Base-by-base conservation (phyloP, 1,284 basidiomycete genomes). In the Ceratobasidium sp. region DNA sequence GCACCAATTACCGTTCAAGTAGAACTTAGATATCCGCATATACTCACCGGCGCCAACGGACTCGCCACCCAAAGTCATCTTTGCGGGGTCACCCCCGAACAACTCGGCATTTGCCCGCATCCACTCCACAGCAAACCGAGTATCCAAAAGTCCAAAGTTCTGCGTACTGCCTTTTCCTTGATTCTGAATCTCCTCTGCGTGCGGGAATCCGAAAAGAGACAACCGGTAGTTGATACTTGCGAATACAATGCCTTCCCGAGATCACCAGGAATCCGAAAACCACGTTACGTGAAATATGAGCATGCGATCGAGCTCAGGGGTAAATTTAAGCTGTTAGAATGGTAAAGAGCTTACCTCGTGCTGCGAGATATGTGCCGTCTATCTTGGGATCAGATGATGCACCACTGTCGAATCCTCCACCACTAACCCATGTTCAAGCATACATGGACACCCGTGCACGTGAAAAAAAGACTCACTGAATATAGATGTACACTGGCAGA, bases 331-430 rank as follows among this genome's bases (percentile, higher is more conserved):
- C 14, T 36, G 31, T 9, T n/a, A 59, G 19, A 36, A 56, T n/a
- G 22, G 29, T 15, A 31, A 27, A 15, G 29, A 59, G 31, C 56
- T 29, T 9, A 59, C 56, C 56, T 59, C 56, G 22, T 59, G 82
- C 81, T 29, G 84, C 84, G 3, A 85, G 78, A 72, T 81, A 84
- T 8, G 84, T 83, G 8, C 84, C 84, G 73, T 86, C 84, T 65
- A 86, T 84, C 76, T 86, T 85, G 8, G 84, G 84, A 72, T 86
- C 84, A 11, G 85, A 85, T 6, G 85, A 84, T 22, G 84, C 81
- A 24, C 84, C 84, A 76, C 84, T 85, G 50, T 80, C 79, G 59
- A 80, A 81, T 8, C 80, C 80, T 19, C 80, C 81, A 44, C 80
- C 80, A 57, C 81, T 83, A 60, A n/a, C 57, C 24, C 15, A 31